Percentiles rank a stretch among this genome's conserved stretches.
phyloP scores from a whole-genome alignment of 371 early-diverging fungal species.

The Rhizopus sp. region DNA sequence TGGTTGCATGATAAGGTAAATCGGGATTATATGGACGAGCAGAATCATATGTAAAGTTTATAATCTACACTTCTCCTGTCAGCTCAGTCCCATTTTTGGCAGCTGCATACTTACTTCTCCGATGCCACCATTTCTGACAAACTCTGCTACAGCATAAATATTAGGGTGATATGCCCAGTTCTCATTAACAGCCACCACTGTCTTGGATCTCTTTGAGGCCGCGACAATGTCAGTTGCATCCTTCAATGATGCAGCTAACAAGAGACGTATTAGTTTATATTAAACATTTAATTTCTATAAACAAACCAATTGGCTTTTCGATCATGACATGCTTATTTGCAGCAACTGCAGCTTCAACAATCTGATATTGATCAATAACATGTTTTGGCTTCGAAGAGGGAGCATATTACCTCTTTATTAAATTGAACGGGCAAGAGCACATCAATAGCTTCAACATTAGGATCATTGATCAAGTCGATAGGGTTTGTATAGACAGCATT shows the following conservation, averaged over 20 bases:
- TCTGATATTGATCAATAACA: constrained; percentile 15
- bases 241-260: constrained; percentile 41
- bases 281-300: not conserved
- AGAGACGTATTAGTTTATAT: not conserved
- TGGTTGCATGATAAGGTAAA: constrained; percentile 44
- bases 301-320: constrained; percentile 54
- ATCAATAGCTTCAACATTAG: constrained; percentile 44
- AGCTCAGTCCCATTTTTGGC: not conserved
- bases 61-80: constrained; percentile 19
- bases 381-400: not conserved
- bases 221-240: constrained; percentile 47
- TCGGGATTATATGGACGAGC: constrained; percentile 45
- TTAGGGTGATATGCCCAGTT: constrained; percentile 50
- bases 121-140: constrained; percentile 40
- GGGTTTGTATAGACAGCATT: constrained; percentile 44
- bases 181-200: constrained; percentile 48
- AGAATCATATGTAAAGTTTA: constrained; percentile 49
- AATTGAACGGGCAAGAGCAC: constrained; percentile 45
- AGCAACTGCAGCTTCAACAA: constrained; percentile 43
- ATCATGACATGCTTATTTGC: constrained; percentile 50
- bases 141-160: constrained; percentile 35
- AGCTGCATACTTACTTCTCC: constrained; percentile 37
- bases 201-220: constrained; percentile 32
- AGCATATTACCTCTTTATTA: constrained; percentile 36
- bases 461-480: constrained; percentile 40